Percentiles rank a stretch among this genome's conserved stretches.
Conservation (phyloP, 23 red algal genomes). For the Chondrus crispus region DNA sequence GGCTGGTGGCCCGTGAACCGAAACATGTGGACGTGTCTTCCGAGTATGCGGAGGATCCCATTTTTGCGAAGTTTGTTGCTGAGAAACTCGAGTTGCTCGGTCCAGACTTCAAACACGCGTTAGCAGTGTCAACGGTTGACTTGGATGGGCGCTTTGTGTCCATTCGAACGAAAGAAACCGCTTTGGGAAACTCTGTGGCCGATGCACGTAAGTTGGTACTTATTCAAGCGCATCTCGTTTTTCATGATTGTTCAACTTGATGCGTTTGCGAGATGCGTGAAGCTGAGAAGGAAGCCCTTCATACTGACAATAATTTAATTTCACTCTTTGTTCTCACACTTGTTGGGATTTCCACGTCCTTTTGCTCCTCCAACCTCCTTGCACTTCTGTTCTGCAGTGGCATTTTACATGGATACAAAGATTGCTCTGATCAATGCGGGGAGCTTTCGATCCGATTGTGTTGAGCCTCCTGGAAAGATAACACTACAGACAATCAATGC, state of each 20-base stretch:
- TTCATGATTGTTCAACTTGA: not conserved
- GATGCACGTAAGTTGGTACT: slow-evolving; percentile 49
- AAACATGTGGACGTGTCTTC: slow-evolving; percentile 11
- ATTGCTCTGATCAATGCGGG: slow-evolving; percentile 63
- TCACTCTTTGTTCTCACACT: too few relatives aligned
- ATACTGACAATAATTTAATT: too few relatives aligned
- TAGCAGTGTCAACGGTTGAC: not conserved
- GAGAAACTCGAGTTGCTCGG: slow-evolving; percentile 25
- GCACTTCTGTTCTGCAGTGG: not conserved
- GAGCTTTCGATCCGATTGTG: slow-evolving; percentile 53
- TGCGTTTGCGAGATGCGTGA: not conserved
- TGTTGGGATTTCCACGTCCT: not conserved
- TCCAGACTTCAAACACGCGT: not conserved
- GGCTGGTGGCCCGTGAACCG: slow-evolving; percentile 1
- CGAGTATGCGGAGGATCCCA: not conserved
- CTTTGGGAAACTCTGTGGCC: slow-evolving; percentile 29
- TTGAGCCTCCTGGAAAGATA: slow-evolving; percentile 36
- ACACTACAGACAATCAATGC: slow-evolving; percentile 18
- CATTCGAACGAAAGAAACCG: slow-evolving; percentile 59
- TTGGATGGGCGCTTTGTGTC: slow-evolving; percentile 53
- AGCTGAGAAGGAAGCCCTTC: too few relatives aligned
- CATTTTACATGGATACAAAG: slow-evolving; percentile 14
- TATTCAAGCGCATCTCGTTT: not conserved
- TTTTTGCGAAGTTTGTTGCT: slow-evolving; percentile 16
- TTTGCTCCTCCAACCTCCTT: not conserved